Conservation (phyloP, 352 stramenopile species). For the Globisporangium yorkense region DNA sequence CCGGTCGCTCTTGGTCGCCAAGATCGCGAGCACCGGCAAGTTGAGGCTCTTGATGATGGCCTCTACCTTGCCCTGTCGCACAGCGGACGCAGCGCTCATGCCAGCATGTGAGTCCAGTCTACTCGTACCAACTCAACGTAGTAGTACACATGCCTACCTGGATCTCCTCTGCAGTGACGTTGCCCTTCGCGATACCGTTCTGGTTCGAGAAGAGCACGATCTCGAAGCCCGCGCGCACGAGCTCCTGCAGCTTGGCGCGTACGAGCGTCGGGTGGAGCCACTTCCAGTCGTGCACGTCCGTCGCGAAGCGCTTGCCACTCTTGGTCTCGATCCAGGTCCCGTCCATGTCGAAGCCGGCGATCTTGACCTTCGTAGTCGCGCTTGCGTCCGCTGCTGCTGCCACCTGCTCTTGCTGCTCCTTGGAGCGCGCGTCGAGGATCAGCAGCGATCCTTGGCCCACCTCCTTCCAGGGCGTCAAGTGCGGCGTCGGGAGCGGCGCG, state of each 20-base stretch:
- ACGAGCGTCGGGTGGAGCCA: constrained; percentile 61
- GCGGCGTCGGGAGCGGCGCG: constrained; percentile 13
- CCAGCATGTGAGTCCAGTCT: not conserved
- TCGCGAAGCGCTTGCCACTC: constrained; percentile 76
- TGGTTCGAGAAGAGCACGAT: constrained; percentile 83
- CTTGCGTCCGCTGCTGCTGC: not conserved
- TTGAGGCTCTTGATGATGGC: constrained; percentile 54
- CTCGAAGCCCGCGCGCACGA: constrained; percentile 40
- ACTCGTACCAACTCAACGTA: too few relatives aligned
- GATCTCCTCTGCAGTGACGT: constrained; percentile 47
- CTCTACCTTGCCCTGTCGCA: constrained; percentile 51
- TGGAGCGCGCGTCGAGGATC: constrained; percentile 38
- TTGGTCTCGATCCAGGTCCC: constrained; percentile 80
- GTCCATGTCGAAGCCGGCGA: constrained; percentile 82
- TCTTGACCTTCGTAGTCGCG: constrained; percentile 24
- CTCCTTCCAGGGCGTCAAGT: constrained; percentile 39
- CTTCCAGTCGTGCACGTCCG: constrained; percentile 68
- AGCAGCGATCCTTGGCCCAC: constrained; percentile 32
- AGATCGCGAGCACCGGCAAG: constrained; percentile 61
- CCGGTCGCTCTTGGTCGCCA: constrained; percentile 63
- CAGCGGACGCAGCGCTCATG: not conserved
- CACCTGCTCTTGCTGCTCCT: constrained; percentile 5
- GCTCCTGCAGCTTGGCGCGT: constrained; percentile 34
- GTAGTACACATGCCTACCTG: constrained; percentile 26
- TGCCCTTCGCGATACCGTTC: constrained; percentile 76